Evolutionary conservation across 805 yeast genomes (phyloP).

Genomic region (Candida chauliodis): DNA sequence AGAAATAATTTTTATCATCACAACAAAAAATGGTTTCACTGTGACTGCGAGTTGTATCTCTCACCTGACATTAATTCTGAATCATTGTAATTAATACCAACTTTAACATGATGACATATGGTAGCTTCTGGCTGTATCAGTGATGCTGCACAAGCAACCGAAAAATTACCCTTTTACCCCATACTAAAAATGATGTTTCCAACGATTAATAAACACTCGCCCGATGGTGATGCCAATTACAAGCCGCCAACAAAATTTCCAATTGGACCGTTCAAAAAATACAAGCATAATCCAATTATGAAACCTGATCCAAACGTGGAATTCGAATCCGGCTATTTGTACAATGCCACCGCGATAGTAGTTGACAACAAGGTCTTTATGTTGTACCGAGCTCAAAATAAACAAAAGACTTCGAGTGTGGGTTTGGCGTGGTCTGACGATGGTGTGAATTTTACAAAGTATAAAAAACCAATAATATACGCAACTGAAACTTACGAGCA

Average conservation of each 20-base stretch:
- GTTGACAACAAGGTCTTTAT: slow-evolving; percentile 33
- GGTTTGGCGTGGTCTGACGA: slow-evolving; percentile 42
- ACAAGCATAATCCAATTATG: slow-evolving; percentile 35
- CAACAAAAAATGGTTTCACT: too few species aligned
- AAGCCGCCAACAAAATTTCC: slow-evolving; percentile 35
- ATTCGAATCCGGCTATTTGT: slow-evolving; percentile 36
- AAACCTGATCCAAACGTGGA: slow-evolving; percentile 34
- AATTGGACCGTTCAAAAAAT: slow-evolving; percentile 38
- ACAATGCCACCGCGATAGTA: slow-evolving; percentile 43
- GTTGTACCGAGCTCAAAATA: slow-evolving; percentile 38
- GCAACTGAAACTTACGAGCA: slow-evolving; percentile 39
- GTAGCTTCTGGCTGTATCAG: neutral
- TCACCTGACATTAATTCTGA: too few species aligned
- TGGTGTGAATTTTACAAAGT: slow-evolving; percentile 31
- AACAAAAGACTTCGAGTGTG: slow-evolving; percentile 27
- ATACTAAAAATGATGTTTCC: slow-evolving; percentile 24
- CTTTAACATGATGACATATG: too few species aligned
- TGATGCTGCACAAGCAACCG: neutral
- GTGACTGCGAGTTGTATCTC: too few species aligned
- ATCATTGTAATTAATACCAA: too few species aligned
- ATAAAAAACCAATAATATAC: slow-evolving; percentile 27
- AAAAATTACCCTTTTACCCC: neutral
- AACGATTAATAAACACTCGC: slow-evolving; percentile 19
- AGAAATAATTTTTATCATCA: too few species aligned
- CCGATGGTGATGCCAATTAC: slow-evolving; percentile 29